These are phyloP conservation scores for Pseudocercospora cruenta DNA, from an alignment of 2,329 filamentous ascomycete genomes.

Conservation along the genomic window DNA sequence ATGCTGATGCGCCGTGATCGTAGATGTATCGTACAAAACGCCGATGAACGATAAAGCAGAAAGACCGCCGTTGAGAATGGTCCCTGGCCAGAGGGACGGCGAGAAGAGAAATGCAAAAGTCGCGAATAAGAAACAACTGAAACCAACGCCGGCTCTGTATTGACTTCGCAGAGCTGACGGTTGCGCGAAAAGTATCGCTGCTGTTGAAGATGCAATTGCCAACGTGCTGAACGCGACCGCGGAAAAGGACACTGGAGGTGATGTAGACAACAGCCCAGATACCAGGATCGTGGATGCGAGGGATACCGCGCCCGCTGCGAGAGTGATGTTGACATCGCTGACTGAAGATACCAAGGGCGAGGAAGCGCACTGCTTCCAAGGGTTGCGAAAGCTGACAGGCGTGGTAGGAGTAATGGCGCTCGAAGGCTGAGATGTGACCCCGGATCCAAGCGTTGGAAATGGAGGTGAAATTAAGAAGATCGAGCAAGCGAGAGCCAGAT, in stretches of 20 bases:
- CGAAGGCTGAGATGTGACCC: conserved; percentile 5
- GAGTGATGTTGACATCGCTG: conserved; percentile 47
- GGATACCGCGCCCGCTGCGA: conserved; percentile 46
- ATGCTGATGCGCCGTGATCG: conserved; percentile 34
- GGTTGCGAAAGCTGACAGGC: conserved; percentile 20
- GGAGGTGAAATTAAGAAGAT: conserved; percentile 53
- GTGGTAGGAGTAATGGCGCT: conserved; percentile 21
- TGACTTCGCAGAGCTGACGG: conserved; percentile 47
- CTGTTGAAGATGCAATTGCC: conserved; percentile 48
- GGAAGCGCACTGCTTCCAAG: conserved; percentile 24
- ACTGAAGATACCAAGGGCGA: conserved; percentile 43
- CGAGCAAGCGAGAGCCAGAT: conserved; percentile 51
- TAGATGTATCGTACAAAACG: conserved; percentile 45
- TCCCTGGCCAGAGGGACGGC: conserved; percentile 40
- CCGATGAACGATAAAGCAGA: conserved; percentile 44
- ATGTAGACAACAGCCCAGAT: conserved; percentile 40
- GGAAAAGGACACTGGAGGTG: conserved; percentile 39
- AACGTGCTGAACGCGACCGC: conserved; percentile 45
- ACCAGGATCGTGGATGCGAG: conserved; percentile 42
- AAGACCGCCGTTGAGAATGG: conserved; percentile 39
- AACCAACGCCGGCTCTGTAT: conserved; percentile 37
- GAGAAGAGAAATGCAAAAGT: conserved; percentile 41
- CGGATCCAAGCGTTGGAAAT: conserved; percentile 40
- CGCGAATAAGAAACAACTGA: conserved; percentile 40
- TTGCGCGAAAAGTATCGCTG: conserved; percentile 47